Conservation (phyloP, 2,329 filamentous ascomycete species). For the Dendryphion nanum region DNA sequence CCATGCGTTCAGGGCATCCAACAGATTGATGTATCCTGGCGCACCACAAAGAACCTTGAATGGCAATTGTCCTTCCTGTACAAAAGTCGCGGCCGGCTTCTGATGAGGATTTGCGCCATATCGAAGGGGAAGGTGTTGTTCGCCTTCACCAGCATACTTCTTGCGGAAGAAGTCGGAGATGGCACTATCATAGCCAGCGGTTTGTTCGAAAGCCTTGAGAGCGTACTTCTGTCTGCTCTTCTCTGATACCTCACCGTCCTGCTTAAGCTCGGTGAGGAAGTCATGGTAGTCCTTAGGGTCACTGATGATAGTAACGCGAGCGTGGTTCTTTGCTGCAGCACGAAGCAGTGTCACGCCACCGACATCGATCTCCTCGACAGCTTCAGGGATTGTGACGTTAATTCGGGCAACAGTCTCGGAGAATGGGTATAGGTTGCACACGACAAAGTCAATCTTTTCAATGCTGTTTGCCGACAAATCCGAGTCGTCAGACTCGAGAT, state of each 20-base stretch:
- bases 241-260: conserved; percentile 77
- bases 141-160: conserved; percentile 84
- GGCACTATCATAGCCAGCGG: conserved; percentile 90
- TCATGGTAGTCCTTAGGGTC: conserved; percentile 91
- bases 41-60: conserved; percentile 90
- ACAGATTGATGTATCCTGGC: conserved; percentile 95
- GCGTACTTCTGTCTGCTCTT: conserved; percentile 84
- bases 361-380: conserved; percentile 98
- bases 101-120: conserved; percentile 98
- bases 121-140: conserved; percentile 80
- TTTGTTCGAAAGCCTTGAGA: conserved; percentile 97
- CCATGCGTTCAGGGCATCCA: conserved; percentile 97
- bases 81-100: conserved; percentile 88
- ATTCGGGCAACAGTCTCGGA: conserved; percentile 97
- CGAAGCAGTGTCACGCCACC: conserved; percentile 92
- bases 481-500: conserved; percentile 94
- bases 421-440: conserved; percentile 99
- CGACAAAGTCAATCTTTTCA: conserved; percentile 44
- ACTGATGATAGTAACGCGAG: conserved; percentile 90
- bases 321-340: conserved; percentile 96
- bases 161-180: conserved; percentile 98
- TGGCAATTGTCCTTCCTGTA: conserved; percentile 71
- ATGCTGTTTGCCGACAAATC: conserved; percentile 64
- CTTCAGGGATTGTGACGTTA: conserved; percentile 94
- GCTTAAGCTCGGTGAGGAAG: conserved; percentile 86